Base-by-base conservation (phyloP, 164 flowering plant genomes). In the Nymphaea colorata region DNA sequence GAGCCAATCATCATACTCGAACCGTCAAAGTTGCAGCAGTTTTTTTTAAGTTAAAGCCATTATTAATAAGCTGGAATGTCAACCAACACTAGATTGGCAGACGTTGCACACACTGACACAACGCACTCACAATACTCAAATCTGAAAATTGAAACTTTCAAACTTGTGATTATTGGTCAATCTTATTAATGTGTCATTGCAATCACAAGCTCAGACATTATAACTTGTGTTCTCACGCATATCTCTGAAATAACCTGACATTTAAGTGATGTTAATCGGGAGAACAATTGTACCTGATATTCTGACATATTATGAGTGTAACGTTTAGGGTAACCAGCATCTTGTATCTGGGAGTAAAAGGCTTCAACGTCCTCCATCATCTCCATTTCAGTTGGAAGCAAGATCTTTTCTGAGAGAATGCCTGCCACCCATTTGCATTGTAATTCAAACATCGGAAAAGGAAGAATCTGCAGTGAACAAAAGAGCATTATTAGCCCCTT, bases 401-500 rank as follows among this genome's bases (percentile, higher is more conserved):
- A 41, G 68, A 89, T 66, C 60, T 83, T 79, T 11, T 87, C 87
- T 15, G 97, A 89, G 70, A 93, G 79, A 72, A 76, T 72, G 53
- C 90, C 82, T 6, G 98, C 92, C 25, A 93, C 79, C 97, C 97
- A 93, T 81, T 85, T 86, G 81, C 87, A 81, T 79, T 93, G 96
- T 18, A 82, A 66, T 77, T 93, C 98, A 78, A 65, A 72, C 80
- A 82, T 4, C 5, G 88, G 88, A 67, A 89, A 91, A 66, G 96
- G 96, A 59, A 76, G n/a, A 77, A 85, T 85, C 97, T 90, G 74
- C 69, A 16, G 64, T 45, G 5, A 60, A 17, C 51, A 64, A 43
- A 51, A 59, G 59, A 3, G 42, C 15, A 6, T 51, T 41, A n/a
- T 67, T 6, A 65, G 43, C 10, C 4, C 64, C 41, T 12, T 61